phyloP scores from a whole-genome alignment of 2,329 filamentous ascomycete species.

The Phaeosphaeriaceae sp. region DNA sequence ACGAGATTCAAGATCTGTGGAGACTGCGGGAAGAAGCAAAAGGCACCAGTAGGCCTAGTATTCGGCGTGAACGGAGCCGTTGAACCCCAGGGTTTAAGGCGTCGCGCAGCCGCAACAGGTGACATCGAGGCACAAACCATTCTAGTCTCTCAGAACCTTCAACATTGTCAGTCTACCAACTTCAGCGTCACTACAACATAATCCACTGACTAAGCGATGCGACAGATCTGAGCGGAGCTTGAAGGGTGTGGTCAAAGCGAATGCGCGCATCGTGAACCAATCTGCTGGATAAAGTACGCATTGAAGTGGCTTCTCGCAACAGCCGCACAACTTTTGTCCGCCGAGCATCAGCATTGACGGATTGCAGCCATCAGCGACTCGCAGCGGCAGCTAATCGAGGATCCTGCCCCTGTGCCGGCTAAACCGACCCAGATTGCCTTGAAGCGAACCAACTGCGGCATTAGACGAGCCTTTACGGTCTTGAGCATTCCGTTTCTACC shows the following conservation, averaged over 20 bases:
- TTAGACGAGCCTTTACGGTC: constrained; percentile 31
- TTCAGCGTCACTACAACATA: constrained; percentile 8
- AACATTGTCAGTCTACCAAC: constrained; percentile 16
- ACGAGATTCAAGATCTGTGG: constrained; percentile 46
- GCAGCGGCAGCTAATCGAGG: constrained; percentile 48
- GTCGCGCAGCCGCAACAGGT: constrained; percentile 39
- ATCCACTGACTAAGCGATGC: constrained; percentile 24
- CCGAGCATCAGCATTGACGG: constrained; percentile 35
- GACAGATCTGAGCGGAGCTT: constrained; percentile 13
- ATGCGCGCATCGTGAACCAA: constrained; percentile 26
- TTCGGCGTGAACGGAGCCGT: constrained; percentile 37
- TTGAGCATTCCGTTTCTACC: constrained; percentile 24
- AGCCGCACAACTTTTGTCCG: constrained; percentile 23
- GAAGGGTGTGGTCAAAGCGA: constrained; percentile 23
- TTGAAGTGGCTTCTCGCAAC: constrained; percentile 25
- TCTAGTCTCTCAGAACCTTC: constrained; percentile 12
- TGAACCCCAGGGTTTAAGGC: constrained; percentile 39
- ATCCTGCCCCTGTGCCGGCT: constrained; percentile 45
- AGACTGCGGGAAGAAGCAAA: constrained; percentile 48
- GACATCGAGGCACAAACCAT: constrained; percentile 25
- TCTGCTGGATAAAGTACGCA: constrained; percentile 41
- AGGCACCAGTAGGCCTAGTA: constrained; percentile 34
- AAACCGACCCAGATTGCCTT: constrained; percentile 45
- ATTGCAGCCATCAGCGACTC: constrained; percentile 35
- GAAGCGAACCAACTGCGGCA: constrained; percentile 48